Evolutionary conservation across 2,329 filamentous ascomycete species (phyloP), one percentile per base, ranked within the genome.

Genomic region (Cordyceps farinosa): DNA sequence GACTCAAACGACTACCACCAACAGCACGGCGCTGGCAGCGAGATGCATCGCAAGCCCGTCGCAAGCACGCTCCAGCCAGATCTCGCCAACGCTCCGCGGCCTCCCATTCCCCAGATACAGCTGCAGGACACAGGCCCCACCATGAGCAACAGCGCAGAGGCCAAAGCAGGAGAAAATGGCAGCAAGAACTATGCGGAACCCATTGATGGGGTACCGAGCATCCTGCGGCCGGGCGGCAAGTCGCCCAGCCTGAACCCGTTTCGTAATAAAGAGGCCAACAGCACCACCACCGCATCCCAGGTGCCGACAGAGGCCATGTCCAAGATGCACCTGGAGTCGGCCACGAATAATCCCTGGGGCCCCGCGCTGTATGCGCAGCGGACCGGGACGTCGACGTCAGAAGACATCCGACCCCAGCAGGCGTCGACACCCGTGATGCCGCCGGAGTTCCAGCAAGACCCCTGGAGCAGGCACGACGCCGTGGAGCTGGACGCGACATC

Each of bases 191-290:
- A 27, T 2, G 29, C 29, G 29, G 42, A 32, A 7, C 51, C n/a
- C 1, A 40, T 64, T 3, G 51, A 61, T 6, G 42, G 45, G 1
- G 22, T 64, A 45, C 63, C 63, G 17, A 61, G 57, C 44, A 58
- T 64, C 5, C 40, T 64, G 22, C 63, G 63, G 40, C 76, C 78
- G 30, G 75, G 73, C 58, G 69, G 65, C 13, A 68, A 69, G 9
- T 73, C 74, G 44, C 67, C 70, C 32, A 77, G 81, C 63, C 84
- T 82, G 27, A 86, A 86, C 60, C 83, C 83, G 0, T 86, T 86
- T 70, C 67, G 77, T 29, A 82, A 81, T 65, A 79, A 81, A 62
- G 82, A 82, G 66, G 40, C 27, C 45, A 7, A 82, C 66, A 7
- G 36, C 40, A 4, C 67, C 68, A 48, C 63, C 65, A 22, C 66